Conservation (phyloP, 2,329 filamentous ascomycete species). For the Cercospora sp. region DNA sequence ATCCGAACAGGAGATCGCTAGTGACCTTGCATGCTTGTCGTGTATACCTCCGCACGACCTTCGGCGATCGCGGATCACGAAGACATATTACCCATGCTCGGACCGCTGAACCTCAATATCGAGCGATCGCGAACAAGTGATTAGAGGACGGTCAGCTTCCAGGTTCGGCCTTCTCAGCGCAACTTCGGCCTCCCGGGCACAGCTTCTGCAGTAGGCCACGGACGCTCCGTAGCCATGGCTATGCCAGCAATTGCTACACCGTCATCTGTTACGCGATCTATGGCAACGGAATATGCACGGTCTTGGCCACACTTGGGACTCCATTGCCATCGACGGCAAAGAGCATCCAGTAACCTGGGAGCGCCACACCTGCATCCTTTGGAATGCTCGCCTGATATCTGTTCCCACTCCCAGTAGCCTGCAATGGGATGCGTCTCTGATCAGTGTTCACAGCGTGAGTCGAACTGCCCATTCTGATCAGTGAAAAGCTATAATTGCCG, state of each 20-base stretch:
- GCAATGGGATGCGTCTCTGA: background rate
- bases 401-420: background rate
- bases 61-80: background rate
- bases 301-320: background rate
- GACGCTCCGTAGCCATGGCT: background rate
- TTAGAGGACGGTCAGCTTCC: background rate
- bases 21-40: background rate
- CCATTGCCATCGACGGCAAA: background rate
- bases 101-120: background rate
- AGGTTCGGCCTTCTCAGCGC: background rate
- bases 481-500: background rate
- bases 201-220: background rate
- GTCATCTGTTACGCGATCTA: background rate
- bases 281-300: background rate
- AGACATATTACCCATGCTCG: background rate
- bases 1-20: background rate
- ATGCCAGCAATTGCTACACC: background rate
- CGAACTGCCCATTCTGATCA: background rate
- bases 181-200: background rate
- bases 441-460: background rate
- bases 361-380: background rate
- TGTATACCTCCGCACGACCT: background rate
- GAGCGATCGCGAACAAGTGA: background rate
- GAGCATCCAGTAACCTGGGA: background rate
- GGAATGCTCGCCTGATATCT: background rate